phyloP scores from a whole-genome alignment of 805 yeast genomes.

The Yarrowia sp. region DNA sequence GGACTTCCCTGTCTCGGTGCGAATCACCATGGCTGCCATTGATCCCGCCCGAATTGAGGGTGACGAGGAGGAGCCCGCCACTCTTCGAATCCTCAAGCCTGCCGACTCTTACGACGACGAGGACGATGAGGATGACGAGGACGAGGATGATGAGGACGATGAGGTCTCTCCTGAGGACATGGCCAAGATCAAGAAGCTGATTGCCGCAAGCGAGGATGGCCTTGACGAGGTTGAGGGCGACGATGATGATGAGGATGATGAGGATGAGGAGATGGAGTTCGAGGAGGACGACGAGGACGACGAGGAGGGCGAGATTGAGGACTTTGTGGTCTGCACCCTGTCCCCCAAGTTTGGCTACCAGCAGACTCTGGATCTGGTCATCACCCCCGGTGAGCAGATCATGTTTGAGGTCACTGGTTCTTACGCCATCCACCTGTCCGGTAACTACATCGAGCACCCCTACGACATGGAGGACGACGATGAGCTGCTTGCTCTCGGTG shows the following conservation, averaged over 20 bases:
- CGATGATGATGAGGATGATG: conserved; percentile 50
- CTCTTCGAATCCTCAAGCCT: conserved; percentile 83
- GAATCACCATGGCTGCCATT: conserved; percentile 91
- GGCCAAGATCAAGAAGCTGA: conserved; percentile 36
- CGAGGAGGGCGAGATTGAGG: conserved; percentile 73
- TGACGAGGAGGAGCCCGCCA: conserved; percentile 64
- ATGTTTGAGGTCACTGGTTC: conserved; percentile 95
- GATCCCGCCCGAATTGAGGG: conserved; percentile 82
- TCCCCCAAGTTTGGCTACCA: conserved; percentile 79
- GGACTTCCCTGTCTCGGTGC: conserved; percentile 84
- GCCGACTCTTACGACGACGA: conserved; percentile 40
- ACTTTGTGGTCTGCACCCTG: conserved; percentile 82
- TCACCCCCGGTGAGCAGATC: conserved; percentile 91
- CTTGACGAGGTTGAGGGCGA: conserved; percentile 32
- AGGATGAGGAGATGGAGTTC: conserved; percentile 50
- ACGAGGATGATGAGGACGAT: conserved; percentile 37
- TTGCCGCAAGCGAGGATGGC: conserved; percentile 33
- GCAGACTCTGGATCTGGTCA: conserved; percentile 86
- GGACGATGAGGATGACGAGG: conserved; percentile 29
- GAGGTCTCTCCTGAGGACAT: conserved; percentile 33
- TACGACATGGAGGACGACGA: conserved; percentile 66
- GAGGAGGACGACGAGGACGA: conserved; percentile 57
- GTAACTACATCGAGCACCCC: conserved; percentile 96
- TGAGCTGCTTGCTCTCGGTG: conserved; percentile 41
- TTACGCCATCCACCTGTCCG: conserved; percentile 85